A percentile compares a stretch with the other conserved stretches of the same genome.
These are phyloP conservation scores for Candida pseudoglaebosa DNA, from an alignment of 805 yeast genomes.

Conservation along the genomic window DNA sequence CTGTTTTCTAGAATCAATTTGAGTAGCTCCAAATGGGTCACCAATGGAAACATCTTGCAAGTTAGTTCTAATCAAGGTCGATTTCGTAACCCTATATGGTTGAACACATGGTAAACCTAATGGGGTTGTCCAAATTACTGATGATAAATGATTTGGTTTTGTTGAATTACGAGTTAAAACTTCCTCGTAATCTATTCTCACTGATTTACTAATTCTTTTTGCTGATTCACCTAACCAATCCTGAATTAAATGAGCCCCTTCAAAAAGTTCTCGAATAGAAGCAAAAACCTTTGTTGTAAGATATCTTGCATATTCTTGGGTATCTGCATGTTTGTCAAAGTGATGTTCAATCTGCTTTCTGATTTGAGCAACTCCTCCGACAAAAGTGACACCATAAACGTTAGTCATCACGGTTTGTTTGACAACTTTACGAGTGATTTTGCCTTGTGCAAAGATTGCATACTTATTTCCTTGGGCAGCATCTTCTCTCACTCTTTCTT, in stretches of 20 bases:
- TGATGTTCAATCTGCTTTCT: constrained; percentile 66
- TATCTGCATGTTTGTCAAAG: constrained; percentile 46
- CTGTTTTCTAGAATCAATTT: constrained; percentile 86
- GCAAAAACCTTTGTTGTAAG: constrained; percentile 75
- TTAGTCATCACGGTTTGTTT: constrained; percentile 98
- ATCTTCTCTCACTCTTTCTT: constrained; percentile 49
- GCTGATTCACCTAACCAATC: constrained; percentile 95
- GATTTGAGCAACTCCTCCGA: constrained; percentile 91
- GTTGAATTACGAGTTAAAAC: constrained; percentile 49
- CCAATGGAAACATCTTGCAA: constrained; percentile 81
- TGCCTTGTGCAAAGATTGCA: constrained; percentile 55
- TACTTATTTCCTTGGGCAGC: constrained; percentile 49
- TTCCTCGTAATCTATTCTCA: constrained; percentile 51
- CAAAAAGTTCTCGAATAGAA: constrained; percentile 79
- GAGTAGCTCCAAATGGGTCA: constrained; percentile 82
- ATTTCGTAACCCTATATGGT: constrained; percentile 76
- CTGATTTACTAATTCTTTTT: constrained; percentile 59
- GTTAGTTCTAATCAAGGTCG: constrained; percentile 69
- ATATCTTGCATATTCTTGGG: constrained; percentile 41
- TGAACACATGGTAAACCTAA: constrained; percentile 94
- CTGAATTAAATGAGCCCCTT: constrained; percentile 91
- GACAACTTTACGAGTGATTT: constrained; percentile 80
- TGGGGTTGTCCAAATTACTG: constrained; percentile 98
- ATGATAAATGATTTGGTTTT: constrained; percentile 66
- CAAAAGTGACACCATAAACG: constrained; percentile 93